Conservation (phyloP, 768 basidiomycete genomes). For the Amanita thiersii region DNA sequence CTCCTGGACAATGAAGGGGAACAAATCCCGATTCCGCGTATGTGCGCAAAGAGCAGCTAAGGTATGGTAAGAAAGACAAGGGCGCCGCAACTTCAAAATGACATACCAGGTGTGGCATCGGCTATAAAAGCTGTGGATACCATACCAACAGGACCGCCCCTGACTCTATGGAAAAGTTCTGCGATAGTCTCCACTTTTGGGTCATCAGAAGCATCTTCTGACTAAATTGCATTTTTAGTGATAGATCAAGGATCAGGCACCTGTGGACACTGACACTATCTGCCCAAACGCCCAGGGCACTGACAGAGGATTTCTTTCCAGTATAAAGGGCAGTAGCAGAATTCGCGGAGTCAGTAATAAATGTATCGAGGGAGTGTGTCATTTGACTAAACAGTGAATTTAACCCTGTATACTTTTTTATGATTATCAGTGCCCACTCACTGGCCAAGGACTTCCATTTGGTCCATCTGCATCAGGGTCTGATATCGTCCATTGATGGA, state of each 20-base stretch:
- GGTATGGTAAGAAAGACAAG: background rate
- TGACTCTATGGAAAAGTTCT: slow-evolving; percentile 31
- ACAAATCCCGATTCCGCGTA: slow-evolving; percentile 29
- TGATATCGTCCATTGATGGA: slow-evolving; percentile 39
- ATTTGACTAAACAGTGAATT: slow-evolving; percentile 25
- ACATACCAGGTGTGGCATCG: slow-evolving; percentile 33
- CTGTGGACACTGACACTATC: slow-evolving; percentile 26
- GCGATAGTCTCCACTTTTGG: slow-evolving; percentile 37
- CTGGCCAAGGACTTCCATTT: slow-evolving; percentile 38
- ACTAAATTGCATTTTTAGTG: slow-evolving; percentile 16
- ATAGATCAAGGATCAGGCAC: background rate
- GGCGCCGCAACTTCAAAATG: background rate
- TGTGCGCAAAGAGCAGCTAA: slow-evolving; percentile 33
- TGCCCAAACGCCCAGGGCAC: slow-evolving; percentile 31
- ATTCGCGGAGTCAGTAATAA: slow-evolving; percentile 41
- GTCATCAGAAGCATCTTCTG: slow-evolving; percentile 30
- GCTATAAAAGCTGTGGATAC: slow-evolving; percentile 38
- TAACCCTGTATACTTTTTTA: background rate
- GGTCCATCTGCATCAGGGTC: slow-evolving; percentile 38
- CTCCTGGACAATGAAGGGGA: slow-evolving; percentile 25
- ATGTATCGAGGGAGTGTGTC: slow-evolving; percentile 39
- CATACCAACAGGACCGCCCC: slow-evolving; percentile 33
- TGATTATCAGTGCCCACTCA: slow-evolving; percentile 13
- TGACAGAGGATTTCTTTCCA: slow-evolving; percentile 35
- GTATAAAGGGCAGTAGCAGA: slow-evolving; percentile 37